Evolutionary conservation across 1,284 basidiomycete genomes (phyloP).

Genomic region (Sanghuangporus sanghuang): DNA sequence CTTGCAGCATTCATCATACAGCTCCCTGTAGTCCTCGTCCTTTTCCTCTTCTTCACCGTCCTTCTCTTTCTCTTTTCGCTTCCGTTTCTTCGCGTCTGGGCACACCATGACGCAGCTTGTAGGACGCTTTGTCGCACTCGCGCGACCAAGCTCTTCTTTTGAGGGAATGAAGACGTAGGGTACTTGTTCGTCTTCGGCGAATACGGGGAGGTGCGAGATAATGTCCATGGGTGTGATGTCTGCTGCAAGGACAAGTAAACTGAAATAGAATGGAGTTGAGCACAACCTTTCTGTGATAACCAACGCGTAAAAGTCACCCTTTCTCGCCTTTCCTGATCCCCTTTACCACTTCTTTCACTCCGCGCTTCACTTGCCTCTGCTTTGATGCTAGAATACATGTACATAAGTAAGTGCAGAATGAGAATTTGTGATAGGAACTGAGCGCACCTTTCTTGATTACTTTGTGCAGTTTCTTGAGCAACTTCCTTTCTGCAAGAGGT

Average conservation of each 20-base stretch:
- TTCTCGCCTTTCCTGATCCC: slow-evolving; percentile 93
- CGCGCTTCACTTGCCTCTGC: slow-evolving; percentile 87
- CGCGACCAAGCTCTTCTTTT: slow-evolving; percentile 93
- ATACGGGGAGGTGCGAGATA: slow-evolving; percentile 91
- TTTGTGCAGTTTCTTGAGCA: slow-evolving; percentile 89
- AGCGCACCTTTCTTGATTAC: slow-evolving; percentile 83
- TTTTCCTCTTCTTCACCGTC: slow-evolving; percentile 58
- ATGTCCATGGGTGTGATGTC: slow-evolving; percentile 99
- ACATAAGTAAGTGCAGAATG: slow-evolving; percentile 8
- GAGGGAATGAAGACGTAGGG: slow-evolving; percentile 88
- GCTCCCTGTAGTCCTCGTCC: slow-evolving; percentile 77
- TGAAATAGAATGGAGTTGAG: slow-evolving; percentile 26
- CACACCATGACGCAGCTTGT: slow-evolving; percentile 97
- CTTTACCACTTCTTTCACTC: slow-evolving; percentile 96
- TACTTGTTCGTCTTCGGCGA: slow-evolving; percentile 92
- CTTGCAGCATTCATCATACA: slow-evolving; percentile 80
- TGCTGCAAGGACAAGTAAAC: slow-evolving; percentile 88
- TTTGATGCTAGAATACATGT: slow-evolving; percentile 64
- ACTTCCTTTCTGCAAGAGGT: slow-evolving; percentile 87
- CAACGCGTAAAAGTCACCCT: slow-evolving; percentile 53
- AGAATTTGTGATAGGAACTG: neutral
- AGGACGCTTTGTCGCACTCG: slow-evolving; percentile 95
- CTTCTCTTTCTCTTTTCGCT: slow-evolving; percentile 59
- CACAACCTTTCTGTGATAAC: slow-evolving; percentile 2
- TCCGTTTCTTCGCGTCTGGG: slow-evolving; percentile 67